Evolutionary conservation across 2,329 filamentous ascomycete genomes (phyloP), one percentile per base, ranked within the genome.

Genomic region (Byssochlamys sp.): DNA sequence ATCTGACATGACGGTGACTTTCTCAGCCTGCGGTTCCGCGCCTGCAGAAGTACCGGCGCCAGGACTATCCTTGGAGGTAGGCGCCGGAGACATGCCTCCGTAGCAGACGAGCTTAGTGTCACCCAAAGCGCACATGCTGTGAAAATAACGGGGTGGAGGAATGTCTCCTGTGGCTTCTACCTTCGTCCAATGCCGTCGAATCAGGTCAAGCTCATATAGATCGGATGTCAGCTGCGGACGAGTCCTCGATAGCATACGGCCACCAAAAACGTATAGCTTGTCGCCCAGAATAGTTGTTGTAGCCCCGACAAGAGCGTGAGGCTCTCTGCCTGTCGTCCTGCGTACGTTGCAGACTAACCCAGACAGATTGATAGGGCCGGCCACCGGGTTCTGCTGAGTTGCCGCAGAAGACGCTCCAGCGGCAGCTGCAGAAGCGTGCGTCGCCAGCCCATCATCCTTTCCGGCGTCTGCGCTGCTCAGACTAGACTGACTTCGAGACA

Each of bases 61-160:
- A n/a, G 62, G 57, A 2, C 80, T 72, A 51, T 80, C 77, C 57
- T 76, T 75, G 49, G 69, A 80, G 5, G 80, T 76, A 9, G 78
- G 77, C 10, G 85, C 83, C 0, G 92, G 91, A 9, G 92, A 96
- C 94, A 99, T 99, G 65, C 94, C 94, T 58, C 94, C 94, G 73
- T 97, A 99, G 74, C 92, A 97, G 2, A 99, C 92, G 71, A 99
- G 81, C 73, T 97, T 99, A 2, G 90, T 92, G 70, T 97, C 94
- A 25, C 94, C 94, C 1, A 99, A 77, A 1, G 90, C 83, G 71
- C 94, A 99, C 72, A 97, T 89, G 62, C 91, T 97, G 77, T 99
- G 94, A 64, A 99, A 99, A 71, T 99, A 99, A 60, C 94, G 84
- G 7, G 94, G 90, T 1, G 91, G 88, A 1, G 94, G 94, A 39